Evolutionary conservation across 2,329 filamentous ascomycete species (phyloP).

Genomic region (Trichoderma brevicompactum): DNA sequence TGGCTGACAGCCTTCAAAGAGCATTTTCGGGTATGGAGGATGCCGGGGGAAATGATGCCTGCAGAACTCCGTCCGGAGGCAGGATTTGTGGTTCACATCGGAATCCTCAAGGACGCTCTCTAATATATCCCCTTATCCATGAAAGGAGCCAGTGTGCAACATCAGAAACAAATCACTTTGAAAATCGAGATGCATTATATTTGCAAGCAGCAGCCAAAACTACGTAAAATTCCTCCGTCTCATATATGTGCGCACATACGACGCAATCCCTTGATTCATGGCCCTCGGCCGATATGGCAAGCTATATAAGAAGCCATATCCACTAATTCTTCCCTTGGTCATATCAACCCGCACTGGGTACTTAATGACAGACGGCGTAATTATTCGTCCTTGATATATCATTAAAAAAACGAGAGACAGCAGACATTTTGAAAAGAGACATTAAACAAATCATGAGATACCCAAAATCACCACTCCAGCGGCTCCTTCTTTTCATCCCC

Average conservation of each 20-base stretch:
- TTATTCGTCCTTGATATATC: constrained; percentile 10
- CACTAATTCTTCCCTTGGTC: not conserved
- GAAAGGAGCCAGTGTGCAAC: not conserved
- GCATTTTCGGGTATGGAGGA: constrained; percentile 74
- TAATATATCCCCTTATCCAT: not conserved
- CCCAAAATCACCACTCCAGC: constrained; percentile 75
- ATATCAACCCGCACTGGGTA: constrained; percentile 18
- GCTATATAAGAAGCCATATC: constrained; percentile 5
- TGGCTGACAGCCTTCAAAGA: constrained; percentile 74
- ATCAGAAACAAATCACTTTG: not conserved
- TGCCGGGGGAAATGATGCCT: constrained; percentile 67
- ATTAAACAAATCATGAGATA: not conserved
- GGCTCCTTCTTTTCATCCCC: constrained; percentile 84
- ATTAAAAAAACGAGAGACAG: constrained; percentile 3
- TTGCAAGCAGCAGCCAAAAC: not conserved
- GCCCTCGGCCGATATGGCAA: constrained; percentile 26
- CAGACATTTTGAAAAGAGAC: constrained; percentile 2
- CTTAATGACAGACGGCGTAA: constrained; percentile 23
- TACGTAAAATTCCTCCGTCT: not conserved
- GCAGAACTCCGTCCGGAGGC: constrained; percentile 62
- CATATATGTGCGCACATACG: constrained; percentile 13
- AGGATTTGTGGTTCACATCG: constrained; percentile 84
- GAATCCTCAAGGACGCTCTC: constrained; percentile 56
- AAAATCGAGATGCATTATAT: not conserved
- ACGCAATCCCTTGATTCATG: constrained; percentile 20